Conservation (phyloP, 805 yeast genomes). For the Ogataea nonfermentans region DNA sequence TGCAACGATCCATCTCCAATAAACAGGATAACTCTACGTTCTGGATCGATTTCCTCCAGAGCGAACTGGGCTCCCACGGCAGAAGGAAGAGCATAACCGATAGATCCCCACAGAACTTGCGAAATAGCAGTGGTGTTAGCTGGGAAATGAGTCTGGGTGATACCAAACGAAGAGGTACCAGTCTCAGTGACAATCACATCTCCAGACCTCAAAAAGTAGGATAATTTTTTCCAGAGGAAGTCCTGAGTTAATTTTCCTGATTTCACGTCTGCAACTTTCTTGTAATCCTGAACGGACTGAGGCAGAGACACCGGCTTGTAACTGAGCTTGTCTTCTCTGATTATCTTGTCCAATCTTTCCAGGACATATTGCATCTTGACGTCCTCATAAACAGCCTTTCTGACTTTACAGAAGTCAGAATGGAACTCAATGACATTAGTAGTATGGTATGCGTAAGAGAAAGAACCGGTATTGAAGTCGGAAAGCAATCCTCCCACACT, state of each 20-base stretch:
- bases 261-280: constrained; percentile 45
- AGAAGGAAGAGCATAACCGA: constrained; percentile 70
- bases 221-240: constrained; percentile 66
- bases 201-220: constrained; percentile 62
- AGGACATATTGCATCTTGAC: constrained; percentile 65
- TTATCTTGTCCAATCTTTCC: constrained; percentile 38
- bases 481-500: constrained; percentile 82
- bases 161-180: constrained; percentile 75
- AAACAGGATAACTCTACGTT: constrained; percentile 61
- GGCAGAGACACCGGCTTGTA: constrained; percentile 60
- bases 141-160: constrained; percentile 65
- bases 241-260: constrained; percentile 53
- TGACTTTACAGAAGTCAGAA: constrained; percentile 70
- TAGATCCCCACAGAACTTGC: constrained; percentile 76
- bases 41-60: constrained; percentile 59
- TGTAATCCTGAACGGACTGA: constrained; percentile 34
- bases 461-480: constrained; percentile 89
- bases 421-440: constrained; percentile 76
- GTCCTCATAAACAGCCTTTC: constrained; percentile 67
- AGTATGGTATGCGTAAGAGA: constrained; percentile 72
- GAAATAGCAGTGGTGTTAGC: constrained; percentile 61
- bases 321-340: constrained; percentile 34
- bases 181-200: constrained; percentile 70
- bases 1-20: constrained; percentile 78
- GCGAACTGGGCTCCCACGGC: constrained; percentile 68